A percentile compares a stretch with the other conserved stretches of the same genome.
Evolutionary conservation across 1,139 yeast genomes (phyloP).

Genomic region (Yamadazyma triangularis): DNA sequence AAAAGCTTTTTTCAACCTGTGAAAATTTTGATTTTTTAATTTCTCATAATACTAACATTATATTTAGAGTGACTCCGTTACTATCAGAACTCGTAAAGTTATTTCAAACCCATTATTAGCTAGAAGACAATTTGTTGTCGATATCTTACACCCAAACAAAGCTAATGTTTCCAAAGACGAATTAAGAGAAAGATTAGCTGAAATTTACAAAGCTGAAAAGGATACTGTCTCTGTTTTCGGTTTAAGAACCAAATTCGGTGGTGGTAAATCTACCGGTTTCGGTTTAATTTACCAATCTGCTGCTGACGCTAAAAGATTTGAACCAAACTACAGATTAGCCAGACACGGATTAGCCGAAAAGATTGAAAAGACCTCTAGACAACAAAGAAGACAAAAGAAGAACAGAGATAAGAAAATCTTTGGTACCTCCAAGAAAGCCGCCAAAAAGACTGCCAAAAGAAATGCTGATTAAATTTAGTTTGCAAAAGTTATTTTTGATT

Average conservation of each 20-base stretch:
- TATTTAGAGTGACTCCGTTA: constrained; percentile 91
- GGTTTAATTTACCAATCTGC: constrained; percentile 98
- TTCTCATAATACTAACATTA: constrained; percentile 33
- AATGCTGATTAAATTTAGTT: constrained; percentile 40
- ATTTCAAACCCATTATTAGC: constrained; percentile 99
- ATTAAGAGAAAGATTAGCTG: constrained; percentile 96
- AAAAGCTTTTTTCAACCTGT: neutral
- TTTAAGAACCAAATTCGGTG: constrained; percentile 99
- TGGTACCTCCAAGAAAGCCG: constrained; percentile 96
- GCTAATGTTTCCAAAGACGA: constrained; percentile 99
- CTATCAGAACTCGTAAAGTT: constrained; percentile 99
- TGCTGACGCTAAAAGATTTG: constrained; percentile 97
- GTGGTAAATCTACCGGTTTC: constrained; percentile 99
- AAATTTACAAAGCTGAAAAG: constrained; percentile 96
- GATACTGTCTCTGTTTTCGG: constrained; percentile 98
- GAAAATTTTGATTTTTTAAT: too few relatives aligned
- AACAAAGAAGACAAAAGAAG: constrained; percentile 99
- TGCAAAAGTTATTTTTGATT: constrained; percentile 11
- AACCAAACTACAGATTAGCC: constrained; percentile 98
- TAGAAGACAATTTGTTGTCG: constrained; percentile 99
- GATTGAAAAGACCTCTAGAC: constrained; percentile 98
- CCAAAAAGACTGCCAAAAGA: constrained; percentile 84
- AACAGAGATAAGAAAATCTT: constrained; percentile 99
- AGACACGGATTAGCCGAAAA: constrained; percentile 97
- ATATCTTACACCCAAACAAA: constrained; percentile 99